Percentiles rank a stretch among this genome's conserved stretches.
These are phyloP conservation scores for Neurospora sp. DNA, from an alignment of 495 filamentous ascomycete species.

Conservation along the genomic window DNA sequence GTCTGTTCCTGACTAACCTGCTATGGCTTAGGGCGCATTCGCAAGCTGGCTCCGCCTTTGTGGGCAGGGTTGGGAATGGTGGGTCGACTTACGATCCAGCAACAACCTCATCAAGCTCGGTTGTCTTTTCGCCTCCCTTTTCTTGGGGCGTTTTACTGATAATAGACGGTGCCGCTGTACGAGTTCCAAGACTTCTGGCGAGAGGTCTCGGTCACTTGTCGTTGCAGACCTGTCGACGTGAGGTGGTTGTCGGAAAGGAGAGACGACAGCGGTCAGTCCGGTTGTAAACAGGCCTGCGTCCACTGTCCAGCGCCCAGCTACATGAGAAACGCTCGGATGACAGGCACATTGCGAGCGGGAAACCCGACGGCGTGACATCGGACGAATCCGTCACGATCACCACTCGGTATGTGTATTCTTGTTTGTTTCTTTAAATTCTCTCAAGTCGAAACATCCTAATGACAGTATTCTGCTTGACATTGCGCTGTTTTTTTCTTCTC, in stretches of 20 bases:
- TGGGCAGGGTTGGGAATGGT: neutral
- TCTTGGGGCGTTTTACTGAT: neutral
- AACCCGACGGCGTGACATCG: neutral
- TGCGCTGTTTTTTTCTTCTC: neutral
- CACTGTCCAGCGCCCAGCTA: neutral
- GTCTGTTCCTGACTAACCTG: neutral
- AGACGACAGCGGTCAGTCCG: neutral
- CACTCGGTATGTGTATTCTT: neutral
- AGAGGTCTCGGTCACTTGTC: neutral
- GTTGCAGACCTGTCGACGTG: neutral
- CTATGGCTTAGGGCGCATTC: neutral
- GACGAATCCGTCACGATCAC: neutral
- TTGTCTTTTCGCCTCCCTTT: neutral
- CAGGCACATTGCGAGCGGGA: neutral
- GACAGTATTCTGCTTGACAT: neutral
- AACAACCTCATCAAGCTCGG: neutral
- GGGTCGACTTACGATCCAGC: neutral
- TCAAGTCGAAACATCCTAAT: neutral
- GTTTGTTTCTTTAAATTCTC: neutral
- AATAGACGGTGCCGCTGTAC: neutral
- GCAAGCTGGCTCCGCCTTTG: neutral
- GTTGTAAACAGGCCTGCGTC: neutral
- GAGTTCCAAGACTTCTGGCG: neutral
- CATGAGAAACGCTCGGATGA: neutral
- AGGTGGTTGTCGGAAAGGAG: neutral